Evolutionary conservation across 2,329 filamentous ascomycete species (phyloP).

Genomic region (Cladosporium sp.): DNA sequence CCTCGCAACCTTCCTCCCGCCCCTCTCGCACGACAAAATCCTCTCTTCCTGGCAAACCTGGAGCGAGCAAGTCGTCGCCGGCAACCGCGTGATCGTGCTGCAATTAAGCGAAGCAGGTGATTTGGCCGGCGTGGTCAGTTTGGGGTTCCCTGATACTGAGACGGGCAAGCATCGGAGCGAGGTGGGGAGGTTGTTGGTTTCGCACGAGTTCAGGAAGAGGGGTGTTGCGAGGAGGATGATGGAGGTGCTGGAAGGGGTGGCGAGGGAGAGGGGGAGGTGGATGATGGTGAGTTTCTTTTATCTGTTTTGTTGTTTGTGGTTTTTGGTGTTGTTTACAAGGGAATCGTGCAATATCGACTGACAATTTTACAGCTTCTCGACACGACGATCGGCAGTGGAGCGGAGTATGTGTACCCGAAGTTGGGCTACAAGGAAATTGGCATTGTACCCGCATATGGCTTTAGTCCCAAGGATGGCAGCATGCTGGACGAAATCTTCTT

Average conservation of each 20-base stretch:
- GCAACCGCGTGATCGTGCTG: conserved; percentile 52
- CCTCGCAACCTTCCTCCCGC: conserved; percentile 61
- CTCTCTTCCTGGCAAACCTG: conserved; percentile 58
- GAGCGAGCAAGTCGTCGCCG: conserved; percentile 50
- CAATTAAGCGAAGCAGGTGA: conserved; percentile 36
- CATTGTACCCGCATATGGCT: conserved; percentile 55
- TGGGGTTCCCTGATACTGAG: conserved; percentile 54
- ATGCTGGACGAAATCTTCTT: conserved; percentile 57
- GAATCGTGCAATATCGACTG: conserved; percentile 13
- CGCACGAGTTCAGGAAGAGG: conserved; percentile 50
- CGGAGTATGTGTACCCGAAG: conserved; percentile 55
- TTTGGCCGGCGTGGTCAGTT: conserved; percentile 59
- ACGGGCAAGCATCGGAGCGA: conserved; percentile 57
- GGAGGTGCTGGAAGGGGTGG: conserved; percentile 56
- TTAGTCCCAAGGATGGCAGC: conserved; percentile 49
- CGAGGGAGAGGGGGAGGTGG: conserved; percentile 49
- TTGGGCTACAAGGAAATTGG: conserved; percentile 60
- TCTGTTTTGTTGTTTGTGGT: neutral
- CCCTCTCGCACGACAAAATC: conserved; percentile 58
- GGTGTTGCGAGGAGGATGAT: conserved; percentile 58
- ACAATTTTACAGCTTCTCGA: conserved; percentile 49
- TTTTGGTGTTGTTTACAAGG: neutral
- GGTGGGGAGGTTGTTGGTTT: conserved; percentile 61
- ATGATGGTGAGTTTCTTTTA: conserved; percentile 50
- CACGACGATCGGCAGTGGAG: conserved; percentile 53